Evolutionary conservation across 78 protist species (phyloP).

Genomic region (Dictyostelium firmibasis): DNA sequence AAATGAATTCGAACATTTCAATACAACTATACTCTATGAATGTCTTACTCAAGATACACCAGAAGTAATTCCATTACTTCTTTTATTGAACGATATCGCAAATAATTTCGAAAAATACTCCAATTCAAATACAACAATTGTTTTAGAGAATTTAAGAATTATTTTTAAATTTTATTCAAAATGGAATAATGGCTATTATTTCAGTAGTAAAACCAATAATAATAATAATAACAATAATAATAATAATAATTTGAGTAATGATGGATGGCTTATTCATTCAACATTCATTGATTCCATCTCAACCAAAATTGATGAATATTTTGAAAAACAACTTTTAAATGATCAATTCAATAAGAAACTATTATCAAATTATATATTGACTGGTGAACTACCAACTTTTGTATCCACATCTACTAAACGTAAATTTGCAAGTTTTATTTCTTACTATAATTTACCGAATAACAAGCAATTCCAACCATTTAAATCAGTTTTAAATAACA

Average conservation of each 20-base stretch:
- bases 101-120: neutral
- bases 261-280: neutral
- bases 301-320: neutral
- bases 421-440: neutral
- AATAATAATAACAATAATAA: neutral
- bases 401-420: neutral
- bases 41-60: slow-evolving; percentile 69
- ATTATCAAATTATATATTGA: slow-evolving; percentile 4
- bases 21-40: slow-evolving; percentile 68
- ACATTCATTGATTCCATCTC: neutral
- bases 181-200: neutral
- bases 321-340: neutral
- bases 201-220: neutral
- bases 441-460: slow-evolving; percentile 6
- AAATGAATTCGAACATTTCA: slow-evolving; percentile 13
- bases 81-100: neutral
- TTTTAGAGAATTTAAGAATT: neutral
- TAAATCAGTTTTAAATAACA: neutral
- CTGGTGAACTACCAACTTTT: neutral
- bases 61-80: slow-evolving; percentile 26
- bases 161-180: neutral
- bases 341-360: neutral
- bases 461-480: neutral
- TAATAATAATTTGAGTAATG: neutral
- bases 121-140: neutral